phyloP scores from a whole-genome alignment of 495 filamentous ascomycete species.

The Xylaria nigripes region DNA sequence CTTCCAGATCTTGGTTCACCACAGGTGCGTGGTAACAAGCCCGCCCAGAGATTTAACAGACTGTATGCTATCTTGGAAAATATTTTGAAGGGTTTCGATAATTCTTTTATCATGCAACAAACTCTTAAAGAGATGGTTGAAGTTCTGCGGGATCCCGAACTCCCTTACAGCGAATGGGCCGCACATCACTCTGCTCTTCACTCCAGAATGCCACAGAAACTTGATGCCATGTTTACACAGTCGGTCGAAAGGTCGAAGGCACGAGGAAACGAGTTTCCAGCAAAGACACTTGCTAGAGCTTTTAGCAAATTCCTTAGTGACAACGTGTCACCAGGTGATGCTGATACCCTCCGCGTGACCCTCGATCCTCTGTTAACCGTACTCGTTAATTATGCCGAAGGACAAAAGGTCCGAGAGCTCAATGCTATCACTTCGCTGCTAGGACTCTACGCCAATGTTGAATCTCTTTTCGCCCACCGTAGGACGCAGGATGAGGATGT shows the following conservation, averaged over 20 bases:
- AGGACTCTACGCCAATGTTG: conserved; percentile 70
- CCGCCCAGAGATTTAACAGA: conserved; percentile 75
- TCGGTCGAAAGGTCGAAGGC: conserved; percentile 74
- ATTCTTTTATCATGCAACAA: conserved; percentile 87
- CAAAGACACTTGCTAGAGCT: conserved; percentile 76
- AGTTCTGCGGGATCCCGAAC: conserved; percentile 79
- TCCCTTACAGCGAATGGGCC: conserved; percentile 95
- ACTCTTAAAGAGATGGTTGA: conserved; percentile 85
- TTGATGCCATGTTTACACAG: conserved; percentile 70
- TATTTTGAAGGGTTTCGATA: conserved; percentile 91
- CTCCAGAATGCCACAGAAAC: conserved; percentile 88
- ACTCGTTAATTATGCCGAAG: conserved; percentile 76
- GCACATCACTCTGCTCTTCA: conserved; percentile 92
- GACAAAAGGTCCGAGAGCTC: conserved; percentile 86
- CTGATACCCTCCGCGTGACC: conserved; percentile 56
- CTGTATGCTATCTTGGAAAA: conserved; percentile 73
- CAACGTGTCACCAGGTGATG: conserved; percentile 59
- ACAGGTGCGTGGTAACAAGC: conserved; percentile 81
- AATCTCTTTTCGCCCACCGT: conserved; percentile 77
- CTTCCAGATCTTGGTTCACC: conserved; percentile 83
- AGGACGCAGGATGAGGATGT: conserved; percentile 88
- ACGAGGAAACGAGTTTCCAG: conserved; percentile 81
- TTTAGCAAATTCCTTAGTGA: conserved; percentile 85
- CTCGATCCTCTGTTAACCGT: conserved; percentile 73
- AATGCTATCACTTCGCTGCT: conserved; percentile 69